Conservation (phyloP, 2,329 filamentous ascomycete species). For the Ascochyta clinopodiicola region DNA sequence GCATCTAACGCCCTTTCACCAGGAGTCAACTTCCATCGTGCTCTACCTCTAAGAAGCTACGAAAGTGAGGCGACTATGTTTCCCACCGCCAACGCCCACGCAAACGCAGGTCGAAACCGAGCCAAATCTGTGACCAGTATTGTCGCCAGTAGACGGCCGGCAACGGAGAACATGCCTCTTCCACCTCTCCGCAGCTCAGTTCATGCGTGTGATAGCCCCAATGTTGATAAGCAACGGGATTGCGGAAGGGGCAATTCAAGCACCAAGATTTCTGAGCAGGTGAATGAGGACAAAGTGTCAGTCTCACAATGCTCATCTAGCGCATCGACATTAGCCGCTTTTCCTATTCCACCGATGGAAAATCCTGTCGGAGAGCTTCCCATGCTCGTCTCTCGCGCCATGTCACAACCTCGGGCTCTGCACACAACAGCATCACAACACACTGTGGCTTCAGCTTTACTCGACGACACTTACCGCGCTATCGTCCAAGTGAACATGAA, state of each 20-base stretch:
- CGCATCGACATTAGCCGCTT: conserved; percentile 9
- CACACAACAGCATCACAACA: neutral
- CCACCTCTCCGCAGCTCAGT: neutral
- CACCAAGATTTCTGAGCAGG: conserved; percentile 1
- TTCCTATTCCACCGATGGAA: conserved; percentile 16
- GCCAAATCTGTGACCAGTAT: conserved; percentile 3
- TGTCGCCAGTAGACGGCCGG: neutral
- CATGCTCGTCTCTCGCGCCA: conserved; percentile 11
- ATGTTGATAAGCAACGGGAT: neutral
- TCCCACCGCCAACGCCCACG: conserved; percentile 4
- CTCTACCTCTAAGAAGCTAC: conserved; percentile 23
- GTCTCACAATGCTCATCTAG: neutral
- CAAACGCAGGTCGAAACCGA: neutral
- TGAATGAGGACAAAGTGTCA: neutral
- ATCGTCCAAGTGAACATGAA: conserved; percentile 17
- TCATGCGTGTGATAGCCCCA: neutral
- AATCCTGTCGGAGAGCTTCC: conserved; percentile 17
- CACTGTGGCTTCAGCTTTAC: neutral
- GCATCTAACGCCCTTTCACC: neutral
- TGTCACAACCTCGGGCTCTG: neutral
- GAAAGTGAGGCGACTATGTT: conserved; percentile 17
- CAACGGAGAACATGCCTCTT: conserved; percentile 1
- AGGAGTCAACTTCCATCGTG: conserved; percentile 15
- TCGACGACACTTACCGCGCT: conserved; percentile 11
- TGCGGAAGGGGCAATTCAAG: neutral